phyloP scores from a whole-genome alignment of 179 eudicot species.

The Beta corolliflora region DNA sequence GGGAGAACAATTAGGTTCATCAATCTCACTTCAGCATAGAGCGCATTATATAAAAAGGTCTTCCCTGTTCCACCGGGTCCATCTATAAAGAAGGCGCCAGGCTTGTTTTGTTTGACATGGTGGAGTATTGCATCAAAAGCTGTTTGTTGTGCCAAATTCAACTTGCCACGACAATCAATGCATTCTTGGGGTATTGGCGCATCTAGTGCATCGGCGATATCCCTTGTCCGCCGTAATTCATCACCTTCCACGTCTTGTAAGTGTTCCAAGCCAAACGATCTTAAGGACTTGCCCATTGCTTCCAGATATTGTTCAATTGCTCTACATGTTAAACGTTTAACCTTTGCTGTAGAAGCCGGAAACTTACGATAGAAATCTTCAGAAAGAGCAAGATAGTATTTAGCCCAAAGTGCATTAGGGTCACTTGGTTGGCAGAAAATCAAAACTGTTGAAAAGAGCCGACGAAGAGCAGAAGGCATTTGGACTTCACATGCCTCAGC shows the following conservation, averaged over 20 bases:
- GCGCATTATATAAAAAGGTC: not conserved
- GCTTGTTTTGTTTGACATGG: not conserved
- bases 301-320: too few relatives aligned
- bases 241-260: not conserved
- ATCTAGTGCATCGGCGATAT: not conserved
- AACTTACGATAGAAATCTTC: not conserved
- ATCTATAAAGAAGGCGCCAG: not conserved
- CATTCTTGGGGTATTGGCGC: not conserved
- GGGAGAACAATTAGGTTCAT: not conserved
- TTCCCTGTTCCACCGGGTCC: slow-evolving; percentile 2
- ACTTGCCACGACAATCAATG: not conserved
- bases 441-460: not conserved
- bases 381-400: not conserved
- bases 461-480: not conserved
- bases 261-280: too few relatives aligned
- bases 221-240: not conserved
- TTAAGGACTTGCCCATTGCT: too few relatives aligned
- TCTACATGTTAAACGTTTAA: too few relatives aligned
- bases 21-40: not conserved
- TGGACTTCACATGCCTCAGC: not conserved
- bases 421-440: not conserved
- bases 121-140: not conserved
- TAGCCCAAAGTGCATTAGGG: not conserved
- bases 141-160: not conserved
- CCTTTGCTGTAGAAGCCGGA: too few relatives aligned